Evolutionary conservation across 2,329 filamentous ascomycete genomes (phyloP), one percentile per base, ranked within the genome.

Genomic region (Colletotrichum simmondsii): DNA sequence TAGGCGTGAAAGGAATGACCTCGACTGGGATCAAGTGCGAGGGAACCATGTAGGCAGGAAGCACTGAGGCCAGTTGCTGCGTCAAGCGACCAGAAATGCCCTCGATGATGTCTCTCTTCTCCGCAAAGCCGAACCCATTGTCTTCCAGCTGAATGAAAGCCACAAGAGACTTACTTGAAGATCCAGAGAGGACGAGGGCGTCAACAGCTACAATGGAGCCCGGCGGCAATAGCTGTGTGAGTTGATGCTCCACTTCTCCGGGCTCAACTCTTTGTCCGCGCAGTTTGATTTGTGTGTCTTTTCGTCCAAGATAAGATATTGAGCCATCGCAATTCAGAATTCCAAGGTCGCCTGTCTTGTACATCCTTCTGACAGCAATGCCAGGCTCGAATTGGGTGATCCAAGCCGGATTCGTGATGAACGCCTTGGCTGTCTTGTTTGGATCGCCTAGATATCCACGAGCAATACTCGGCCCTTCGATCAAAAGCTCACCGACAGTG

Each of bases 211-310:
- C 70, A 12, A 22, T 14, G 6, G 65, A 68, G 11, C 19, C 42
- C 4, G 42, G 7, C 3, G 69, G 60, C 1, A 70, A 57, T 2
- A 65, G n/a, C 26, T 57, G 42, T 6, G 67, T 65, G 19, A 79
- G 63, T 12, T 73, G 75, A 24, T 78, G 71, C 73, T 82, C 80
- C 7, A 82, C 76, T 49, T 82, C 81, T 1, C 76, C 79, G 0
- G 80, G 75, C 54, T 82, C 81, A 6, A 81, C 75, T 14, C 81
- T 77, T 24, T 82, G 79, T 7, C 81, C 80, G n/a, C 77, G 77
- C 5, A 82, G 75, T 74, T 82, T 82, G 71, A 82, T 76, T 65
- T 82, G 80, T 1, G 74, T 58, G 5, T 81, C 80, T 10, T 76
- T 77, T 0, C 80, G 76, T 1, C 80, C 79, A 7, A 75, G 22